Base-by-base conservation (phyloP, 768 basidiomycete species). In the Pulveroboletus sp. region DNA sequence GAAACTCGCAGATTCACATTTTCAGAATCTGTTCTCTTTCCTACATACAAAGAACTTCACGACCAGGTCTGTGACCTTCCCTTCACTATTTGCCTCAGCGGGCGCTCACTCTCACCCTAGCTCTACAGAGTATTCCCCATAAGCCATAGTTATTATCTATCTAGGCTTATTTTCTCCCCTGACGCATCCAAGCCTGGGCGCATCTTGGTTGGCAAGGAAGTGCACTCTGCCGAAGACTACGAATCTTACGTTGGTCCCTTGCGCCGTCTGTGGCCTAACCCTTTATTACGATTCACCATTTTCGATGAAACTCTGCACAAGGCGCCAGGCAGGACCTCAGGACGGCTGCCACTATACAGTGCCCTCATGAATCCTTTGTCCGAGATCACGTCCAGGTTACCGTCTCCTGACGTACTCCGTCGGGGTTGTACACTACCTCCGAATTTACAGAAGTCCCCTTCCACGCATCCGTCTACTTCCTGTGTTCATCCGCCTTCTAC, bases 1-100 rank as follows among this genome's bases (percentile, higher is more conserved):
- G 84, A 89, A 65, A 86, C 80, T 49, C 79, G 88, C 59, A 86
- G 79, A 57, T 74, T 86, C 57, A 70, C 78, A 3, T 86, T 88
- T 55, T 54, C 71, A 15, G 71, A 75, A 6, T 66, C 65, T n/a
- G 61, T 68, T 36, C 57, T 70, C 15, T 87, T 90, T 59, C 88
- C 88, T 39, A 67, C 80, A 1, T 88, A 78, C 60, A 67, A 76
- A 3, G 73, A 86, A 55, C 73, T 90, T 36, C 75, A 74, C 58
- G 69, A 72, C 49, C 83, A 89, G 77, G 87, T 86, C 65, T 36
- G 77, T 41, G 4, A 6, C 32, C 65, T 43, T 26, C 1, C 8
- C 2, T 15, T 42, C 18, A 31, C 54, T 48, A 13, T 46, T 42
- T 40, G n/a, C 37, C 39, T 51, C 30, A 0, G 1, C 33, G 14